Base-by-base conservation (phyloP, 768 basidiomycete genomes). In the Collybiopsis luxurians region DNA sequence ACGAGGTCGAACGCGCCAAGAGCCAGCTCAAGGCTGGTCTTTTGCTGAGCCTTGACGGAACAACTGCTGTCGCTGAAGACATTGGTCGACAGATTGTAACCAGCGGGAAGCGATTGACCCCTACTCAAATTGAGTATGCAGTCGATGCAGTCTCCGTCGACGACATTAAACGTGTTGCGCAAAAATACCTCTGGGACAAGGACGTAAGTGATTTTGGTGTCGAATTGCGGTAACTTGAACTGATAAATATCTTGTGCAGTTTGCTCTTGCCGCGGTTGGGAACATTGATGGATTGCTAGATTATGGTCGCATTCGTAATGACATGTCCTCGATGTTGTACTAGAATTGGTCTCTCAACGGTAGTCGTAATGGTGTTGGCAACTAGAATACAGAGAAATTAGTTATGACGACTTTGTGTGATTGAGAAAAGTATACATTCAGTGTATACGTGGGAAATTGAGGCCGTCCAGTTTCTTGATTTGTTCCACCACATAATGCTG, bases 51-150 rank as follows among this genome's bases (percentile, higher is more conserved):
- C 78, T 98, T 42, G 97, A 98, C 65, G 97, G 97, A n/a, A 90
- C 93, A 17, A 98, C 95, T 30, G 93, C 95, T 52, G 83, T 95
- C 60, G 96, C 97, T 31, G 97, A 99, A 78, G 97, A 99, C 67
- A 95, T 98, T 72, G 96, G 97, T n/a, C 79, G 95, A 64, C 96
- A 98, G 70, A 81, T 99, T 59, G 92, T 99, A 59, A 98, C 96
- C 31, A 93, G 86, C 60, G 97, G 97, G 55, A 86, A 80, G 61
- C 80, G 97, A 65, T 80, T 90, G 75, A 90, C 95, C 17, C 96
- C 97, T 48, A 83, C 87, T 70, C 93, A 99, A 75, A 94, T 95
- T 61, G 97, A 98, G 80, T 80, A 80, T 56, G 92, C 93, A 24
- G 85, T 98, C 44, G 94, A 98, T 68, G 87, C 89, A 23, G 93